phyloP scores from a whole-genome alignment of 1,139 yeast species.

The Sugiyamaella paludigena region DNA sequence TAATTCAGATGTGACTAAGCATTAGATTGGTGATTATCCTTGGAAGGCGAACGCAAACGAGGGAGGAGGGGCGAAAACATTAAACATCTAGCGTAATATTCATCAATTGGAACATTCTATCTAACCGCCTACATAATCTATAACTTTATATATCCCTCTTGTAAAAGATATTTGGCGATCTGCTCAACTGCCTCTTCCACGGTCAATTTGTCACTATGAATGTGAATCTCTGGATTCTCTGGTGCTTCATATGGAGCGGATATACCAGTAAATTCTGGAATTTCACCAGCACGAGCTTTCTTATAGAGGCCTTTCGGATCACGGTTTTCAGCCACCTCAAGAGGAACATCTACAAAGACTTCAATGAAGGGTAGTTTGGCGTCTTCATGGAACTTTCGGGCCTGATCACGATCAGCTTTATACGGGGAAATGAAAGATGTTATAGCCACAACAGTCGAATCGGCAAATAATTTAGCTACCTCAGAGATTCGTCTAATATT shows the following conservation, averaged over 20 bases:
- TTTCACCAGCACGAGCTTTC: conserved; percentile 92
- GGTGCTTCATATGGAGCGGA: conserved; percentile 97
- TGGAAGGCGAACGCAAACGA: too few species aligned
- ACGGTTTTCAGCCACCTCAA: conserved; percentile 90
- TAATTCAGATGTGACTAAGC: too few species aligned
- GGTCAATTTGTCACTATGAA: conserved; percentile 66
- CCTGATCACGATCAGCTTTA: conserved; percentile 75
- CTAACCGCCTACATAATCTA: not conserved
- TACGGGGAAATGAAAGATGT: conserved; percentile 94
- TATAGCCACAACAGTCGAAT: conserved; percentile 77
- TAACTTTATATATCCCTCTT: conserved; percentile 37
- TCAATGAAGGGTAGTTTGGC: conserved; percentile 80
- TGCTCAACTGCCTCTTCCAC: conserved; percentile 78
- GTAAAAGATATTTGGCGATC: conserved; percentile 65
- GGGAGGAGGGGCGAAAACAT: too few species aligned
- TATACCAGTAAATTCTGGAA: conserved; percentile 92
- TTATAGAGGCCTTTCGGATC: conserved; percentile 96
- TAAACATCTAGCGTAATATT: too few species aligned
- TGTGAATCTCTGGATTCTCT: conserved; percentile 73
- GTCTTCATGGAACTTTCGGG: conserved; percentile 77
- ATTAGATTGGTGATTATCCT: too few species aligned
- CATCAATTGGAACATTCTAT: not conserved
- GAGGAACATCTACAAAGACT: conserved; percentile 88
- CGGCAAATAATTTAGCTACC: conserved; percentile 89
- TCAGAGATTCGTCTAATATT: conserved; percentile 92